Conservation (phyloP, 495 filamentous ascomycete species). For the Talaromyces nanjingensis region DNA sequence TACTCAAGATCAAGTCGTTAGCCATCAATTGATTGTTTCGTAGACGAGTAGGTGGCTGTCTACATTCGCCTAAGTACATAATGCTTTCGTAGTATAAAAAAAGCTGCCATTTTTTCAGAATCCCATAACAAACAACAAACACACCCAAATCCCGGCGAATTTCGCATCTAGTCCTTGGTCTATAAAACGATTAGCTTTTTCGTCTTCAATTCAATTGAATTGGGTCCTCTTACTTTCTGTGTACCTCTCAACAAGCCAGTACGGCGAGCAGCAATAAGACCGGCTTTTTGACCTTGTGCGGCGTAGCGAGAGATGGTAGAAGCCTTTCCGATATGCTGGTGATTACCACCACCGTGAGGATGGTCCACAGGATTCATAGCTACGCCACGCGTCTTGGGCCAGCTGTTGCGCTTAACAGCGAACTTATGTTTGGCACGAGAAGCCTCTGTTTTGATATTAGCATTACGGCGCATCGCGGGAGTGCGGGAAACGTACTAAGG, state of each 20-base stretch:
- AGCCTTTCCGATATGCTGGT: conserved; percentile 99
- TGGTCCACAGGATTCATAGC: conserved; percentile 85
- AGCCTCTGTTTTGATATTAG: conserved; percentile 56
- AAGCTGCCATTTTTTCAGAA: conserved; percentile 27
- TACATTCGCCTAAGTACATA: conserved; percentile 46
- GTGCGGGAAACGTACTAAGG: conserved; percentile 54
- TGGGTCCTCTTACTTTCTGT: conserved; percentile 54
- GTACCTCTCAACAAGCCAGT: conserved; percentile 99
- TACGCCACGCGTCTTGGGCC: conserved; percentile 99
- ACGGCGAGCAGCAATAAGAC: conserved; percentile 98
- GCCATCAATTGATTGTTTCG: conserved; percentile 22
- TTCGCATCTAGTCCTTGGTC: conserved; percentile 26
- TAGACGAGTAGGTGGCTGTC: conserved; percentile 38
- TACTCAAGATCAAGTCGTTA: background rate
- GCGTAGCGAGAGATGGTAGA: conserved; percentile 98
- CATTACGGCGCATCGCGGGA: background rate
- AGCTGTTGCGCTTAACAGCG: conserved; percentile 98
- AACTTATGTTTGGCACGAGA: conserved; percentile 99
- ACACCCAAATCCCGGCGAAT: conserved; percentile 28
- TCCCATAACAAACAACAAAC: conserved; percentile 38
- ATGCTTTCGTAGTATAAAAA: conserved; percentile 42
- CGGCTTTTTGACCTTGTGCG: conserved; percentile 97
- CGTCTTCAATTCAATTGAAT: background rate
- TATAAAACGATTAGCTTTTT: background rate
- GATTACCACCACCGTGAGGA: conserved; percentile 98